These are phyloP conservation scores for Clonostachys chloroleuca DNA, from an alignment of 2,329 filamentous ascomycete species.

Conservation along the genomic window DNA sequence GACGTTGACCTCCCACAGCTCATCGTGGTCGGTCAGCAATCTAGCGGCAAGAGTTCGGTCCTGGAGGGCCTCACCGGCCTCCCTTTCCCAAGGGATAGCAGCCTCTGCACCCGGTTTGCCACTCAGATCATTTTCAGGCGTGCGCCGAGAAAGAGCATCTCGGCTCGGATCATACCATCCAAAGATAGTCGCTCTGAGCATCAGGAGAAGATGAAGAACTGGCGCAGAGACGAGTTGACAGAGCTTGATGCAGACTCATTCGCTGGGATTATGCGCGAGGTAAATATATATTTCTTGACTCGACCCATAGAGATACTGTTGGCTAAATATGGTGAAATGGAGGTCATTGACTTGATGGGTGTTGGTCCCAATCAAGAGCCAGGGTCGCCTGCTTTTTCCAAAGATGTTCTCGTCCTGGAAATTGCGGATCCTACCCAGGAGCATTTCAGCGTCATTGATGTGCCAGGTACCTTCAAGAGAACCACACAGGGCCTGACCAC, in stretches of 20 bases:
- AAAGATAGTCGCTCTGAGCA: too few species aligned
- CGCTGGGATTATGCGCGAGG: too few species aligned
- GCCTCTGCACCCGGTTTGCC: too few species aligned
- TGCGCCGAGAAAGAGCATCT: too few species aligned
- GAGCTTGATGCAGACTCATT: too few species aligned
- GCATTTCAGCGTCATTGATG: conserved; percentile 48
- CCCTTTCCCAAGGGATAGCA: too few species aligned
- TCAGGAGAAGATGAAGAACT: too few species aligned
- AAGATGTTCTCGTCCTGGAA: conserved; percentile 31
- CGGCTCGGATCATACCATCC: too few species aligned
- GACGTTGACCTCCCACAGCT: conserved; percentile 44
- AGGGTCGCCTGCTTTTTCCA: conserved; percentile 29
- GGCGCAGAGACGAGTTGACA: too few species aligned
- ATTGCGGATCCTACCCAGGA: conserved; percentile 37
- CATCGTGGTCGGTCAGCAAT: conserved; percentile 57
- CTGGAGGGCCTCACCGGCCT: conserved; percentile 40
- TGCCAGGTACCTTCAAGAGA: conserved; percentile 44
- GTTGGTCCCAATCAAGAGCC: not conserved
- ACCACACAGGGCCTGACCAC: conserved; percentile 32
- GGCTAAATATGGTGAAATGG: not conserved
- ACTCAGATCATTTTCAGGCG: too few species aligned
- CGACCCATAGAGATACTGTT: conserved; percentile 1
- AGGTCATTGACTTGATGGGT: conserved; percentile 7
- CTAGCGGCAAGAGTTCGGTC: conserved; percentile 60
- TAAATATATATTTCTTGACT: too few species aligned